Percentiles rank a stretch among this genome's conserved stretches.
phyloP scores from a whole-genome alignment of 2,329 filamentous ascomycete species.

The Sporothrix phasma region DNA sequence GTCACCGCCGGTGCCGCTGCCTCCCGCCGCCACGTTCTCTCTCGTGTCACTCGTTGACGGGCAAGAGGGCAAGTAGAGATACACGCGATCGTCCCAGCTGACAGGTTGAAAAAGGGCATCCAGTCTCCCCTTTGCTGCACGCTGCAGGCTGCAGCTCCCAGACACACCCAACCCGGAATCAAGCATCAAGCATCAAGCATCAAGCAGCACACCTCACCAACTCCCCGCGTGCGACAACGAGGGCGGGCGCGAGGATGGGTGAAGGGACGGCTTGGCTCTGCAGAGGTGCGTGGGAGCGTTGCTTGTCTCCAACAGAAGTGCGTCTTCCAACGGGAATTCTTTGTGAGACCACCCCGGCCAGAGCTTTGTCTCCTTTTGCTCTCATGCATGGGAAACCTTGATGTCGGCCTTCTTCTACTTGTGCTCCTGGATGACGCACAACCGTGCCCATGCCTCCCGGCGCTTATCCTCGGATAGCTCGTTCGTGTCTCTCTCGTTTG shows the following conservation, averaged over 20 bases:
- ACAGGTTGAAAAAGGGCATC: constrained; percentile 4
- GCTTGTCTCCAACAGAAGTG: not conserved
- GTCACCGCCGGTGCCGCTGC: no score
- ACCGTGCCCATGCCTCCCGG: not conserved
- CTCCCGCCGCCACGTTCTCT: not conserved
- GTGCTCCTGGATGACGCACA: not conserved
- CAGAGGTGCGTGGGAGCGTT: not conserved
- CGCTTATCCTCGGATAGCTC: not conserved
- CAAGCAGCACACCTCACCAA: constrained; percentile 6
- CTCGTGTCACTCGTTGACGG: not conserved
- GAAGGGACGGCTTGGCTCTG: not conserved
- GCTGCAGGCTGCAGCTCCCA: not conserved
- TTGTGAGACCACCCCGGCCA: not conserved
- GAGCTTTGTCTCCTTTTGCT: not conserved
- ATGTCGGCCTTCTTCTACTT: not conserved
- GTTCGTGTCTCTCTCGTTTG: not conserved
- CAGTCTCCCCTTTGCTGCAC: not conserved
- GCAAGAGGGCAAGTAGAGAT: not conserved
- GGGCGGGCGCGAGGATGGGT: not conserved
- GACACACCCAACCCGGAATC: no score
- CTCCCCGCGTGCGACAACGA: constrained; percentile 1
- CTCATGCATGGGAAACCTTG: not conserved
- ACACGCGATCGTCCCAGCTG: not conserved
- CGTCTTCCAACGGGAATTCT: not conserved
- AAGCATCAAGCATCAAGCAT: no score